phyloP scores from a whole-genome alignment of 257 asterid genomes.

The Solanum gandarillasii region DNA sequence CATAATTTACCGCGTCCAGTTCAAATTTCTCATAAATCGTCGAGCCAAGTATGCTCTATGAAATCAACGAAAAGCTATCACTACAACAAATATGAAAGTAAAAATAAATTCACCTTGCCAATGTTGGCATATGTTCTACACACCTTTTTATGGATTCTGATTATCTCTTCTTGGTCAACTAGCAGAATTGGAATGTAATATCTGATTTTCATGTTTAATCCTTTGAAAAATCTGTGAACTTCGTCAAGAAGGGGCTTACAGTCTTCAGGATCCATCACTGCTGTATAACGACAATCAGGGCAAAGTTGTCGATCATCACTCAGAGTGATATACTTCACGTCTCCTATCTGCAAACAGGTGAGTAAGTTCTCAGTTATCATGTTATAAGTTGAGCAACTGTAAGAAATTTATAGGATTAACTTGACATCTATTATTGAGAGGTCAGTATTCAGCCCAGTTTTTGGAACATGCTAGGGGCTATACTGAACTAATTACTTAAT shows the following conservation, averaged over 20 bases:
- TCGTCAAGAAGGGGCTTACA: neutral
- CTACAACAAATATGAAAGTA: neutral
- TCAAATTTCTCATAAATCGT: neutral
- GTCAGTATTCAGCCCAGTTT: neutral
- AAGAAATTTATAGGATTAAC: neutral
- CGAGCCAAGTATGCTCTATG: neutral
- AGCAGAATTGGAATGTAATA: neutral
- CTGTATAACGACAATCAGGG: constrained; percentile 2
- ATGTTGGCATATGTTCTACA: neutral
- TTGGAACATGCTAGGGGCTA: neutral
- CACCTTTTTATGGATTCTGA: neutral
- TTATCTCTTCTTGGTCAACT: neutral
- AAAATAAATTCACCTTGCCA: neutral
- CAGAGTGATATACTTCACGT: neutral
- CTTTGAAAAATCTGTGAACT: constrained; percentile 1
- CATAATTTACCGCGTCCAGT: neutral
- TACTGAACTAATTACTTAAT: neutral
- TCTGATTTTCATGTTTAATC: constrained; percentile 1
- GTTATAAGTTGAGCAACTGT: neutral
- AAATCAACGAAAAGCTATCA: neutral
- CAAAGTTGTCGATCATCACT: constrained; percentile 1
- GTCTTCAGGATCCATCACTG: constrained; percentile 2
- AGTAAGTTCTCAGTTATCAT: neutral
- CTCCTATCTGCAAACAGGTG: neutral
- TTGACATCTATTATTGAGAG: neutral